Percentiles rank a stretch among this genome's conserved stretches.
phyloP scores from a whole-genome alignment of 2,329 filamentous ascomycete genomes.

The Aspergillus quadricinctus region DNA sequence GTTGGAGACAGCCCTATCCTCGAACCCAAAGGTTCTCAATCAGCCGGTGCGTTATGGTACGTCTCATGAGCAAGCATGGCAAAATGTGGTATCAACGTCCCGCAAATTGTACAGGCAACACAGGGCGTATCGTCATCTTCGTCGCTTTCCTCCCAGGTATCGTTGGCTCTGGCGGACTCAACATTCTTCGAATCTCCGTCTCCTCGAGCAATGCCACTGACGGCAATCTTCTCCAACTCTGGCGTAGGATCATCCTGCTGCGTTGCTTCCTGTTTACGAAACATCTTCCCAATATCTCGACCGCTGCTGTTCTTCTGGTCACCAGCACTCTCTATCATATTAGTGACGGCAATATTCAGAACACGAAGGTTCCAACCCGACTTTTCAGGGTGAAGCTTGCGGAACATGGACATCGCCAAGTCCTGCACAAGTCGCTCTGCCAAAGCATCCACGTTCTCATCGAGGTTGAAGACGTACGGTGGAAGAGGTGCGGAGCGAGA shows the following conservation, averaged over 20 bases:
- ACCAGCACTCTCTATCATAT: constrained; percentile 63
- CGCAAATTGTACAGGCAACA: constrained; percentile 41
- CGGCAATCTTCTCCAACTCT: not conserved
- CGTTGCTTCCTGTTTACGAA: constrained; percentile 66
- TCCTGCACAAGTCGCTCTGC: constrained; percentile 68
- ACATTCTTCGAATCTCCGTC: constrained; percentile 5
- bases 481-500: constrained; percentile 74
- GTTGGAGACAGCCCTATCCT: not conserved
- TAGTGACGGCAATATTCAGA: constrained; percentile 81
- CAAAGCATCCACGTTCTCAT: constrained; percentile 54
- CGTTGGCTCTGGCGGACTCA: constrained; percentile 13
- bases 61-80: constrained; percentile 47
- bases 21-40: not conserved
- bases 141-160: constrained; percentile 32
- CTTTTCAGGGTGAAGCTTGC: constrained; percentile 65
- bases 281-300: constrained; percentile 78
- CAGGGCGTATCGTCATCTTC: constrained; percentile 25
- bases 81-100: constrained; percentile 46
- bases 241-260: constrained; percentile 53
- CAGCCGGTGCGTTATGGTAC: constrained; percentile 38
- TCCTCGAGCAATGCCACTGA: not conserved
- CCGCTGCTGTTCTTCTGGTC: constrained; percentile 54
- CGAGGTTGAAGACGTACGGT: constrained; percentile 65
- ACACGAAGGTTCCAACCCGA: constrained; percentile 75
- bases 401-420: constrained; percentile 66